These are phyloP conservation scores for Draba incana DNA, from an alignment of 345 rosid species.

Conservation along the genomic window DNA sequence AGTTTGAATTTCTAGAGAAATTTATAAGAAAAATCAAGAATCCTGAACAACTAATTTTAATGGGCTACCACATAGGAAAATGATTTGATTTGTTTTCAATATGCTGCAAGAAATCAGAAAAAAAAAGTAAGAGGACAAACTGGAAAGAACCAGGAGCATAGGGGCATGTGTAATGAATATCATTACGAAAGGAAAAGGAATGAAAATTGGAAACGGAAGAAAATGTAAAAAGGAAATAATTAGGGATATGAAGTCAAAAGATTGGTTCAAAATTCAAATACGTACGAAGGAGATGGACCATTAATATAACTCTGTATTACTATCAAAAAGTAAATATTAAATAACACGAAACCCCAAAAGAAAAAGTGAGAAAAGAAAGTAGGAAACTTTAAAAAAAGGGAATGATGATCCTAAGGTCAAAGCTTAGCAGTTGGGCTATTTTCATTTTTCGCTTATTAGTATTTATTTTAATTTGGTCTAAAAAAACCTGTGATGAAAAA, in stretches of 20 bases:
- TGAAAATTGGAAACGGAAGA: constrained; percentile 13
- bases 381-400: constrained; percentile 6
- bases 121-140: constrained; percentile 32
- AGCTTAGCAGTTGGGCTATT: constrained; percentile 44
- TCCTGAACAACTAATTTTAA: neutral
- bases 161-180: constrained; percentile 37
- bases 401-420: constrained; percentile 45
- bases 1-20: too few relatives aligned
- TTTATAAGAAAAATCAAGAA: neutral
- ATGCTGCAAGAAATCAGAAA: constrained; percentile 34
- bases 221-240: constrained; percentile 13
- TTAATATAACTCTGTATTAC: constrained; percentile 26
- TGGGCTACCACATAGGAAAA: constrained; percentile 37
- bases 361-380: too few relatives aligned
- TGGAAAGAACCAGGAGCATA: constrained; percentile 34
- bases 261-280: constrained; percentile 35
- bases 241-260: constrained; percentile 31
- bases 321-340: constrained; percentile 27
- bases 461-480: constrained; percentile 22
- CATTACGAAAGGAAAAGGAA: constrained; percentile 4
- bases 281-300: constrained; percentile 33
- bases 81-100: constrained; percentile 30
- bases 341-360: constrained; percentile 21
- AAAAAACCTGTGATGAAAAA: constrained; percentile 7
- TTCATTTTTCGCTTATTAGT: neutral